phyloP scores from a whole-genome alignment of 164 flowering plant species.

The Stephania yunnanensis region DNA sequence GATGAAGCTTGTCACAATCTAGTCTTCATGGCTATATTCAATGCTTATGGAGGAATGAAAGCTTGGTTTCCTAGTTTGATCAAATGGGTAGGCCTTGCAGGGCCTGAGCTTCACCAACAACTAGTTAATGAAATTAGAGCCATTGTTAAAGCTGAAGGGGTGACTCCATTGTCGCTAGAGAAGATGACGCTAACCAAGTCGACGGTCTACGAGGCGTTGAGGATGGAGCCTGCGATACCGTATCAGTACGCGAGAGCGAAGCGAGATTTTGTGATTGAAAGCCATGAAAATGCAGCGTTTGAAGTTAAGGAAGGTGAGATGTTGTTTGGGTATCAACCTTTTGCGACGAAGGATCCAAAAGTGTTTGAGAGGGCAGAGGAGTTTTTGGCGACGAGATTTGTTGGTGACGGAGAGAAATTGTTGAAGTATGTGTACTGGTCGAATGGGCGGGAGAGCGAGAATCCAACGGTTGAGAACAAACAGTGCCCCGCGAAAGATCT shows the following conservation, averaged over 20 bases:
- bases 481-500: slow-evolving; percentile 46
- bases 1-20: slow-evolving; percentile 84
- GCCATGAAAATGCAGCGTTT: slow-evolving; percentile 38
- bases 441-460: slow-evolving; percentile 43
- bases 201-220: slow-evolving; percentile 18
- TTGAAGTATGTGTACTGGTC: slow-evolving; percentile 56
- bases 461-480: slow-evolving; percentile 35
- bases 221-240: slow-evolving; percentile 54
- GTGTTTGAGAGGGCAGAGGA: slow-evolving; percentile 39
- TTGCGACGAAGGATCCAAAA: slow-evolving; percentile 48
- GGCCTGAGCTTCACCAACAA: slow-evolving; percentile 45
- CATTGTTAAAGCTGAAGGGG: slow-evolving; percentile 29
- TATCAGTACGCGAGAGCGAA: slow-evolving; percentile 50
- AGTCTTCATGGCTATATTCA: slow-evolving; percentile 73
- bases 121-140: slow-evolving; percentile 64
- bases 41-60: slow-evolving; percentile 79
- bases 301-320: slow-evolving; percentile 52
- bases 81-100: slow-evolving; percentile 71
- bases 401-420: slow-evolving; percentile 44
- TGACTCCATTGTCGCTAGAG: slow-evolving; percentile 31
- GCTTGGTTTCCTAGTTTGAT: slow-evolving; percentile 56
- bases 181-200: slow-evolving; percentile 33
- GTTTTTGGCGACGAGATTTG: slow-evolving; percentile 35
- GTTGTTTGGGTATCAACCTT: slow-evolving; percentile 51
- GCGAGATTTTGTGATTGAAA: slow-evolving; percentile 36